Conservation (phyloP, 2,329 filamentous ascomycete genomes). For the Penicillium sp. region DNA sequence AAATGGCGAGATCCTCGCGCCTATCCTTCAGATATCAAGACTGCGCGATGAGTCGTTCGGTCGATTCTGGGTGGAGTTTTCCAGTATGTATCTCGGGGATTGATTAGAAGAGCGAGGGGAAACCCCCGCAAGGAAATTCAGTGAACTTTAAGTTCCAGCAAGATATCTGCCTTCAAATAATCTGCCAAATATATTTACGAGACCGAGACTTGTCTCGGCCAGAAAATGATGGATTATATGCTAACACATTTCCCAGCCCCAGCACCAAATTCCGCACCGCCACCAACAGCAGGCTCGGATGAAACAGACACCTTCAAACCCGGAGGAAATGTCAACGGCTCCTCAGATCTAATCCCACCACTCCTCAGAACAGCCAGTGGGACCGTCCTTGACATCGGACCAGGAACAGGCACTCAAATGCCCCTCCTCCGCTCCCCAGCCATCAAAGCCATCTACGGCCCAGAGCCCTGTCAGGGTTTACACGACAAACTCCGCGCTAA, state of each 20-base stretch:
- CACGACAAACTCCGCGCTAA: constrained; percentile 50
- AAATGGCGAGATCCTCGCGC: constrained; percentile 39
- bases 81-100: constrained; percentile 29
- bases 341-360: constrained; percentile 45
- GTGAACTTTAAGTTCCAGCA: too few species aligned
- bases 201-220: too few species aligned
- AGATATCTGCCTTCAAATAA: too few species aligned
- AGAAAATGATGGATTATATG: too few species aligned
- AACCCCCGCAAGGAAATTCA: too few species aligned
- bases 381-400: constrained; percentile 54
- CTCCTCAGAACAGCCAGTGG: constrained; percentile 47
- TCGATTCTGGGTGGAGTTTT: constrained; percentile 46
- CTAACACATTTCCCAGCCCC: not conserved
- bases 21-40: constrained; percentile 32
- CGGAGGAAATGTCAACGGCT: constrained; percentile 22
- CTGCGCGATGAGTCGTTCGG: constrained; percentile 47
- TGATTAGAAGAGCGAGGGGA: not conserved
- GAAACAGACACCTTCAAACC: constrained; percentile 15
- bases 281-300: constrained; percentile 10
- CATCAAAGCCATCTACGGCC: constrained; percentile 57
- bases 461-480: constrained; percentile 56
- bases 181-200: too few species aligned
- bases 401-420: constrained; percentile 58
- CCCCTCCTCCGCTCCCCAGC: constrained; percentile 48
- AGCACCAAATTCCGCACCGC: constrained; percentile 12